phyloP scores from a whole-genome alignment of 306 rosid species.

The Sophora flavescens region DNA sequence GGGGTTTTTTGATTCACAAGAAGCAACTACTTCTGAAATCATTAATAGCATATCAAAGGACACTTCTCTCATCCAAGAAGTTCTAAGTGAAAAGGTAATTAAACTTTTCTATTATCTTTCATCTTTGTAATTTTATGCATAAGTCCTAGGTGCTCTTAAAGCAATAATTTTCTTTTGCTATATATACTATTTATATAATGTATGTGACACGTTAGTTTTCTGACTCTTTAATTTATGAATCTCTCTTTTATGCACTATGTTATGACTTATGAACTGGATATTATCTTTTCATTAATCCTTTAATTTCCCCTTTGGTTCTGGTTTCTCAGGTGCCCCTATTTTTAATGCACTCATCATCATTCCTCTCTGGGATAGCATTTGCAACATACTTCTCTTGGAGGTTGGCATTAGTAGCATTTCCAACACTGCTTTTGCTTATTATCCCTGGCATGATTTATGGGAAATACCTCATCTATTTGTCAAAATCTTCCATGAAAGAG shows the following conservation, averaged over 20 bases:
- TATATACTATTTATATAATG: no score
- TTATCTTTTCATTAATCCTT: background rate
- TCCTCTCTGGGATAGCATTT: conserved; percentile 79
- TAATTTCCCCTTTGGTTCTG: background rate
- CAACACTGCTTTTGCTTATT: conserved; percentile 76
- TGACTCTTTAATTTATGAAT: background rate
- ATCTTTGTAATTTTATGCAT: background rate
- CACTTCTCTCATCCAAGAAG: conserved; percentile 87
- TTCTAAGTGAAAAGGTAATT: conserved; percentile 88
- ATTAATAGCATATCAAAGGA: conserved; percentile 87
- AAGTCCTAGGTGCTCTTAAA: background rate
- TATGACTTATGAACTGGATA: no score
- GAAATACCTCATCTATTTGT: conserved; percentile 71
- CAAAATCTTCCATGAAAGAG: conserved; percentile 65
- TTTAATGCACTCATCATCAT: conserved; percentile 86
- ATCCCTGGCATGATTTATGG: conserved; percentile 94
- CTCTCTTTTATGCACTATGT: background rate
- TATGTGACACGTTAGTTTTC: background rate
- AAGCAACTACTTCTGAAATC: conserved; percentile 88
- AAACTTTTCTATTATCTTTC: background rate
- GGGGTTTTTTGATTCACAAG: conserved; percentile 87
- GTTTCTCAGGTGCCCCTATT: conserved; percentile 75
- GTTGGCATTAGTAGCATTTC: conserved; percentile 78
- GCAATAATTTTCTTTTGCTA: no score
- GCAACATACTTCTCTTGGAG: conserved; percentile 88